Conservation (phyloP, 257 asterid species). For the Orobanche coerulescens region DNA sequence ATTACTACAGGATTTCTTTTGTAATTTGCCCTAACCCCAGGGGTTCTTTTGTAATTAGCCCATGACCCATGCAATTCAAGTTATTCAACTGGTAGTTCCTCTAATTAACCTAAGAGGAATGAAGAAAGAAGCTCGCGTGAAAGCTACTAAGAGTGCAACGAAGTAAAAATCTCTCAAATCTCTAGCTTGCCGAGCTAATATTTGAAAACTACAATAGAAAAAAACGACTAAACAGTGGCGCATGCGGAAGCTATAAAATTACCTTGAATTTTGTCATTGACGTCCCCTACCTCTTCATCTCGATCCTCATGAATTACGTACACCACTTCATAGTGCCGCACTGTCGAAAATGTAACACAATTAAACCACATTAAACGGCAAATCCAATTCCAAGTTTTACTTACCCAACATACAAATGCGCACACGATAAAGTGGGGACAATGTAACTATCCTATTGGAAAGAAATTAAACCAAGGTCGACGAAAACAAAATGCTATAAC, state of each 20-base stretch:
- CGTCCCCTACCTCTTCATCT: constrained; percentile 69
- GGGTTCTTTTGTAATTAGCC: no score
- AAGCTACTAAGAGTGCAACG: not conserved
- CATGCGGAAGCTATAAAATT: constrained; percentile 12
- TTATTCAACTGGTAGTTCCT: no score
- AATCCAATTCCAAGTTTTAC: not conserved
- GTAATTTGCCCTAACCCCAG: no score
- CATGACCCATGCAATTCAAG: no score
- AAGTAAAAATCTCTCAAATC: not conserved
- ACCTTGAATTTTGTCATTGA: constrained; percentile 81
- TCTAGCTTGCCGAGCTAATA: not conserved
- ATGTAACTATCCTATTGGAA: no score
- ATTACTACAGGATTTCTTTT: no score
- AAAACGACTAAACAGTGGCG: no score
- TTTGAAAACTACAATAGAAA: not conserved
- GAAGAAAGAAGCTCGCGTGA: not conserved
- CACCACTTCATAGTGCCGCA: constrained; percentile 94
- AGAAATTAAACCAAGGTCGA: not conserved
- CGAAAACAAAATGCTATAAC: not conserved
- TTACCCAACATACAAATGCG: not conserved
- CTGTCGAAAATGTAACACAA: constrained; percentile 30
- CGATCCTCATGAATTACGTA: constrained; percentile 80
- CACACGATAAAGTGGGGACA: no score
- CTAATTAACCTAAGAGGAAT: not conserved
- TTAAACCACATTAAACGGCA: not conserved